Base-by-base conservation (phyloP, 805 yeast species). In the Candida anglica region DNA sequence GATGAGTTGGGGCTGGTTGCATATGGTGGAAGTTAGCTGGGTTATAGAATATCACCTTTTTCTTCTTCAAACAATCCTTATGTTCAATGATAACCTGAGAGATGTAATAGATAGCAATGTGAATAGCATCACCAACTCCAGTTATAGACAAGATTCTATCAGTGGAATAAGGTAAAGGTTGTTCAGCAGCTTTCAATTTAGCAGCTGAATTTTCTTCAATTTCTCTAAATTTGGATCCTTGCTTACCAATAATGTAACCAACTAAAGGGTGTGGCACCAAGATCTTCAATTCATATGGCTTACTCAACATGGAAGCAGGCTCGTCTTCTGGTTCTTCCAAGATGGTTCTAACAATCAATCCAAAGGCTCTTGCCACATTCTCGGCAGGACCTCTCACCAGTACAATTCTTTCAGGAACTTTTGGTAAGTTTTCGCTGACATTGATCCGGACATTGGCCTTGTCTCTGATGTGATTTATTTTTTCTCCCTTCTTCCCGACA, bases 91-190 rank as follows among this genome's bases (percentile, higher is more conserved):
- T 68, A 3, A 84, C 81, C 53, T 79, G 83, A 1, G 84, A 79
- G 36, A 84, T 70, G 52, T 81, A 82, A 56, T 81, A 85, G 0
- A 79, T 67, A 7, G 95, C 95, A 45, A 86, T 84, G 51, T 85
- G 94, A 27, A 87, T 75, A 2, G 95, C 88, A 60, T 86, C 95
- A 1, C 88, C 87, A 10, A 84, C 91, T 5, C 95, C 95, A 4
- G 72, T 65, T 6, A 86, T 72, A 16, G 78, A 69, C 30, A 87
- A 62, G 15, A 83, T 66, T 38, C 95, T 69, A 53, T 87, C 96
- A 11, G 88, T 85, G 0, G 91, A 81, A 40, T 73, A 74, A 1
- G 93, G 85, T 43, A 87, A 60, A 11, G 80, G 74, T 29, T 76
- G 75, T 27, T 81, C 86, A 16, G 81, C 84, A 2, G 94, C 93